Conservation (phyloP, 352 stramenopile genomes). For the Phytopythium ostracodes region DNA sequence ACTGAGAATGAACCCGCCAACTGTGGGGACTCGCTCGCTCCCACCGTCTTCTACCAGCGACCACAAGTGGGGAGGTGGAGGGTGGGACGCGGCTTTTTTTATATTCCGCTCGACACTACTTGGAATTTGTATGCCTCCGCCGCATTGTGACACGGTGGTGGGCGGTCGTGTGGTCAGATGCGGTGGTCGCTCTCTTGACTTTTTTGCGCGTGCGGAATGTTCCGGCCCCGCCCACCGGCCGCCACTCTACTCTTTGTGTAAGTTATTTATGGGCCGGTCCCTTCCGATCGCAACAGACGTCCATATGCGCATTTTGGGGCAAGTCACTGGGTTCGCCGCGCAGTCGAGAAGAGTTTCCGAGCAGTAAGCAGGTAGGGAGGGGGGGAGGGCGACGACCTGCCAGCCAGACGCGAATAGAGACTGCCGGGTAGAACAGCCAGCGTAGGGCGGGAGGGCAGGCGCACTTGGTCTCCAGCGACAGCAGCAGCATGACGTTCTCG, state of each 20-base stretch:
- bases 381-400: too few relatives aligned
- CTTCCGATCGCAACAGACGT: background rate
- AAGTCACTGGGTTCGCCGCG: too few relatives aligned
- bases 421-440: too few relatives aligned
- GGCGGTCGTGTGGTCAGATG: constrained; percentile 1
- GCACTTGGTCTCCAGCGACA: too few relatives aligned
- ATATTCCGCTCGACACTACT: too few relatives aligned
- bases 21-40: background rate
- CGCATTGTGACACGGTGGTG: background rate
- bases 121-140: too few relatives aligned
- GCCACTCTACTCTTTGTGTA: background rate
- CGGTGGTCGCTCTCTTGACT: constrained; percentile 3
- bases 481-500: constrained; percentile 8
- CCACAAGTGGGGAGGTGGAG: too few relatives aligned
- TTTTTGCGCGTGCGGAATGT: constrained; percentile 2
- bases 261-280: background rate
- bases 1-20: background rate
- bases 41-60: background rate
- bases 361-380: background rate
- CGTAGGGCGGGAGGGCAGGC: too few relatives aligned
- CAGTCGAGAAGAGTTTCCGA: background rate
- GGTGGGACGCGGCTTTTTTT: too few relatives aligned
- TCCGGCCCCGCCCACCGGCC: background rate
- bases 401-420: constrained; percentile 1
- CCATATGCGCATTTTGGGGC: background rate